Conservation (phyloP, 2,329 filamentous ascomycete genomes). For the Arthrinium phaeospermum region DNA sequence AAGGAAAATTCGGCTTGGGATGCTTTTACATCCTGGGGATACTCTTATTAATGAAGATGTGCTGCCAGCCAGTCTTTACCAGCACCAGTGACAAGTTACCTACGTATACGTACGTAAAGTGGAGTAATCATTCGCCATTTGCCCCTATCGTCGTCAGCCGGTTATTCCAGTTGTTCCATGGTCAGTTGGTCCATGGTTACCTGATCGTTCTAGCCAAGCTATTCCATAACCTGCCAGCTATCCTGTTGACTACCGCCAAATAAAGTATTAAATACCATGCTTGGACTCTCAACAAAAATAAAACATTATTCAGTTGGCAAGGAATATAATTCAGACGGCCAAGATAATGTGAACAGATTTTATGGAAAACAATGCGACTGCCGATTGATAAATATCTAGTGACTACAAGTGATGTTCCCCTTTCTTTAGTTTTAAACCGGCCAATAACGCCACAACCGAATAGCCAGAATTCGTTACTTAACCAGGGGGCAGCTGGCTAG, state of each 20-base stretch:
- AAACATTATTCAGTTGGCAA: neutral
- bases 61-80: neutral
- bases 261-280: no score
- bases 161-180: neutral
- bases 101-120: neutral
- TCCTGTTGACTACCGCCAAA: neutral
- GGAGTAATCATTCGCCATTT: neutral
- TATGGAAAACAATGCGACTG: neutral
- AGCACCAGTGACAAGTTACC: neutral
- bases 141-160: neutral
- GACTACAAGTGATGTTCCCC: slow-evolving; percentile 27
- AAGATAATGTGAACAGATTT: neutral
- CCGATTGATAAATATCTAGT: neutral
- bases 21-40: neutral
- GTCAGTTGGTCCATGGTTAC: neutral
- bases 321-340: neutral
- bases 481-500: slow-evolving; percentile 90
- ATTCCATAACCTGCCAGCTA: neutral
- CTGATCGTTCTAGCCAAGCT: no score
- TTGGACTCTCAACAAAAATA: no score
- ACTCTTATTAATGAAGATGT: neutral
- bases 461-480: slow-evolving; percentile 45
- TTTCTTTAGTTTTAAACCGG: slow-evolving; percentile 26
- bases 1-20: neutral
- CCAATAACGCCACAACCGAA: slow-evolving; percentile 26